Evolutionary conservation across 2,329 filamentous ascomycete genomes (phyloP).

Genomic region (Aspergillus sp.): DNA sequence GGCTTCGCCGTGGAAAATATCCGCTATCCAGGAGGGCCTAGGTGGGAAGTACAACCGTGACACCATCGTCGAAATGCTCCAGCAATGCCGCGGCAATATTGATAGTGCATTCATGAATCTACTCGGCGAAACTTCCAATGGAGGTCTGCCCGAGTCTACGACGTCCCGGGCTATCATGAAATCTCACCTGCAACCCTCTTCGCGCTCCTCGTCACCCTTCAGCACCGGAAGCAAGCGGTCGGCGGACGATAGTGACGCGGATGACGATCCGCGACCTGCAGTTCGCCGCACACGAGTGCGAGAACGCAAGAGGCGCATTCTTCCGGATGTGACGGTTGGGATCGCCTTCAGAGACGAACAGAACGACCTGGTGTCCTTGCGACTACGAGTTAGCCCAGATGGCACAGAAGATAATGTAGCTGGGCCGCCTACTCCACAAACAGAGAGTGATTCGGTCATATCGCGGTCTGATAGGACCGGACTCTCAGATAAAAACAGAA

Average conservation of each 20-base stretch:
- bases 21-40: slow-evolving; percentile 51
- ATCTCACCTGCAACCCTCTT: slow-evolving; percentile 33
- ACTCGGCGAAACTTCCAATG: slow-evolving; percentile 45
- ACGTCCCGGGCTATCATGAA: slow-evolving; percentile 28
- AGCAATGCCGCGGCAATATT: slow-evolving; percentile 55
- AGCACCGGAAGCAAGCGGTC: slow-evolving; percentile 44
- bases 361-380: slow-evolving; percentile 39
- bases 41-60: slow-evolving; percentile 51
- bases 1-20: slow-evolving; percentile 56
- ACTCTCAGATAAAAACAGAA: slow-evolving; percentile 9
- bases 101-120: slow-evolving; percentile 53
- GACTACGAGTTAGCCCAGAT: slow-evolving; percentile 32
- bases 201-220: slow-evolving; percentile 42
- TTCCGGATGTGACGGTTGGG: slow-evolving; percentile 39
- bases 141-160: slow-evolving; percentile 19
- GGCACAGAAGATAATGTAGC: slow-evolving; percentile 12
- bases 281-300: slow-evolving; percentile 26
- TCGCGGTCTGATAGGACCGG: slow-evolving; percentile 4
- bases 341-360: slow-evolving; percentile 38
- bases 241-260: slow-evolving; percentile 38
- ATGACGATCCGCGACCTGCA: slow-evolving; percentile 33
- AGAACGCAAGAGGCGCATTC: slow-evolving; percentile 31
- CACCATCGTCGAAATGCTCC: slow-evolving; percentile 53
- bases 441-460: slow-evolving; percentile 10
- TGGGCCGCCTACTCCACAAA: slow-evolving; percentile 1